These are phyloP conservation scores for Cytospora piceae DNA, from an alignment of 2,329 filamentous ascomycete genomes.

Conservation along the genomic window DNA sequence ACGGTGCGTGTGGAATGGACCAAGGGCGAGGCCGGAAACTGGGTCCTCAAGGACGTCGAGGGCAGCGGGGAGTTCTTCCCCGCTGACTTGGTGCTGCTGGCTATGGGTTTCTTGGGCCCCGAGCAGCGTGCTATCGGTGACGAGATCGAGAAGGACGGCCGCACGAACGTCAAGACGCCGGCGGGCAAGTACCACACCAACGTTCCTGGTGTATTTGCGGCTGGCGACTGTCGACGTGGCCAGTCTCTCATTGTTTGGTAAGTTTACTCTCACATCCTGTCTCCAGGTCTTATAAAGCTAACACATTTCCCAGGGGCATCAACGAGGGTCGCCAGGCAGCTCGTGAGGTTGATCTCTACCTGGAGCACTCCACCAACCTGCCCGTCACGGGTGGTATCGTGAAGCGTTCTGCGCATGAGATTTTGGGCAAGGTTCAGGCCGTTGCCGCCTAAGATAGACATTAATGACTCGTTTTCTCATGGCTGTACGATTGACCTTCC, in stretches of 20 bases:
- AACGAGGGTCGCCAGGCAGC: conserved; percentile 94
- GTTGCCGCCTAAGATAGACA: conserved; percentile 31
- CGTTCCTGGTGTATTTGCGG: conserved; percentile 85
- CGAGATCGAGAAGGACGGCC: conserved; percentile 86
- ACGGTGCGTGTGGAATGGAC: conserved; percentile 96
- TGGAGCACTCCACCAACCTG: conserved; percentile 77
- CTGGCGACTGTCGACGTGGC: conserved; percentile 91
- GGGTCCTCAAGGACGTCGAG: conserved; percentile 98
- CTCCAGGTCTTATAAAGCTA: conserved; percentile 36
- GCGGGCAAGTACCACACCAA: conserved; percentile 88
- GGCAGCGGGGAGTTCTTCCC: conserved; percentile 95
- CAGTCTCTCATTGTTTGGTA: conserved; percentile 96
- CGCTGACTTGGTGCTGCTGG: conserved; percentile 88
- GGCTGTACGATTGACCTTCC: conserved; percentile 16
- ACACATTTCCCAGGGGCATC: conserved; percentile 70
- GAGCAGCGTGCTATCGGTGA: conserved; percentile 83
- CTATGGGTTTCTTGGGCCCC: conserved; percentile 96
- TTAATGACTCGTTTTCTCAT: conserved; percentile 1
- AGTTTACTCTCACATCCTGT: conserved; percentile 42
- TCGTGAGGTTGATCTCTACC: conserved; percentile 87
- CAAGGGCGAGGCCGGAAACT: conserved; percentile 83
- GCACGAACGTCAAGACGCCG: conserved; percentile 96
- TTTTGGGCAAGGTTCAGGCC: conserved; percentile 49
- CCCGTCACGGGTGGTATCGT: conserved; percentile 93
- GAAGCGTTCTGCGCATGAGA: conserved; percentile 77